Conservation (phyloP, 1,284 basidiomycete genomes). For the Phaffia rhodozyma region DNA sequence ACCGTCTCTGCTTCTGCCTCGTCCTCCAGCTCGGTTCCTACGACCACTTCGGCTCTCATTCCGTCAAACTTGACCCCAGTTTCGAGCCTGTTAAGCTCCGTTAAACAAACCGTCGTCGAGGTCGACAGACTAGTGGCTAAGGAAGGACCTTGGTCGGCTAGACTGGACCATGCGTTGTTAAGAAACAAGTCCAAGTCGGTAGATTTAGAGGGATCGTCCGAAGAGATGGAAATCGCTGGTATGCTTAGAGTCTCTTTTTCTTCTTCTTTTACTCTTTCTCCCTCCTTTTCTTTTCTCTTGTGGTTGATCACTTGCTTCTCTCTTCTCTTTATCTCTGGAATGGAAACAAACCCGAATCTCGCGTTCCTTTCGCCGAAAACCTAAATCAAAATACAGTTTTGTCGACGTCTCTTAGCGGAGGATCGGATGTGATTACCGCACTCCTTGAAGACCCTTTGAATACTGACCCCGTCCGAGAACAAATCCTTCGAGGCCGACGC, state of each 20-base stretch:
- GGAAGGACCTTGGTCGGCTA: not conserved
- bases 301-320: too few relatives aligned
- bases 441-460: slow-evolving; percentile 11
- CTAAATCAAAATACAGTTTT: slow-evolving; percentile 6
- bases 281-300: not conserved
- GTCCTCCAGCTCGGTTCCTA: too few relatives aligned
- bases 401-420: not conserved
- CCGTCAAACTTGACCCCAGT: too few relatives aligned
- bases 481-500: not conserved
- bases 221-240: slow-evolving; percentile 11
- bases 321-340: too few relatives aligned
- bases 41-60: too few relatives aligned
- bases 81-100: too few relatives aligned
- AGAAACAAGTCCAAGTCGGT: not conserved
- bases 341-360: too few relatives aligned
- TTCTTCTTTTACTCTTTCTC: not conserved
- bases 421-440: not conserved
- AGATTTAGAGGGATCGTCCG: not conserved
- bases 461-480: not conserved
- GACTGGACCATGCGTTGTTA: not conserved
- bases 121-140: not conserved
- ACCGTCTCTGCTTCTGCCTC: too few relatives aligned
- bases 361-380: too few relatives aligned
- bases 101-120: not conserved
- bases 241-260: not conserved